These are phyloP conservation scores for Penicillium pulvis DNA, from an alignment of 495 filamentous ascomycete genomes.

Conservation along the genomic window DNA sequence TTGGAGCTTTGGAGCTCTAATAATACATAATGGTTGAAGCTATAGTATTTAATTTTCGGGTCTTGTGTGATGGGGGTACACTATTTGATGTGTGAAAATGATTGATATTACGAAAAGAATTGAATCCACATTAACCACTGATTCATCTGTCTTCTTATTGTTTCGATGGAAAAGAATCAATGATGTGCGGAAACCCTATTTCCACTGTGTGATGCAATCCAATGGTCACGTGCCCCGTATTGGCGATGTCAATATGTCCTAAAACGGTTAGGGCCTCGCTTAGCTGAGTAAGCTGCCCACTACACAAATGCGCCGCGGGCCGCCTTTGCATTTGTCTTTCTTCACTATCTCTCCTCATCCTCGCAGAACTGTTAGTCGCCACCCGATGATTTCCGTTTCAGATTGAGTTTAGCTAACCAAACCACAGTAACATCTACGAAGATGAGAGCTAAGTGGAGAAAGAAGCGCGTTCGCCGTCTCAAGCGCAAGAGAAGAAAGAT, in stretches of 20 bases:
- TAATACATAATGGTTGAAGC: background rate
- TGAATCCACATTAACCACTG: constrained; percentile 7
- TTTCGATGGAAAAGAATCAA: constrained; percentile 7
- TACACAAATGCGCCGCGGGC: constrained; percentile 47
- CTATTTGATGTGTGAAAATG: background rate
- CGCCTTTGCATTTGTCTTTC: constrained; percentile 42
- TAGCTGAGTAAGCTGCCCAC: constrained; percentile 49
- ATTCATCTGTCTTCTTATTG: constrained; percentile 6
- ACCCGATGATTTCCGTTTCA: constrained; percentile 5
- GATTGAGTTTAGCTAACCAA: constrained; percentile 11
- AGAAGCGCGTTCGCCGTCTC: constrained; percentile 97
- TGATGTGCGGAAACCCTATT: constrained; percentile 22
- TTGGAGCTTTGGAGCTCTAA: background rate
- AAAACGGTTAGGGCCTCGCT: constrained; percentile 40
- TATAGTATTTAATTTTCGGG: background rate
- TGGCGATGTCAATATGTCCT: constrained; percentile 7
- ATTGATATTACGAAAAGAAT: constrained; percentile 1
- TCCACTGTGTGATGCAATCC: constrained; percentile 25
- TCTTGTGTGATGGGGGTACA: background rate
- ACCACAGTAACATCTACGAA: constrained; percentile 53
- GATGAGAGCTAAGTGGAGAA: constrained; percentile 99
- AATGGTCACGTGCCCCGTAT: constrained; percentile 17
- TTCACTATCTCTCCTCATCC: constrained; percentile 55
- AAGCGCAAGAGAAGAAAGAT: constrained; percentile 99
- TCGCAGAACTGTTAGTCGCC: constrained; percentile 55